Evolutionary conservation across 768 basidiomycete species (phyloP).

Genomic region (Scleroderma bovista): DNA sequence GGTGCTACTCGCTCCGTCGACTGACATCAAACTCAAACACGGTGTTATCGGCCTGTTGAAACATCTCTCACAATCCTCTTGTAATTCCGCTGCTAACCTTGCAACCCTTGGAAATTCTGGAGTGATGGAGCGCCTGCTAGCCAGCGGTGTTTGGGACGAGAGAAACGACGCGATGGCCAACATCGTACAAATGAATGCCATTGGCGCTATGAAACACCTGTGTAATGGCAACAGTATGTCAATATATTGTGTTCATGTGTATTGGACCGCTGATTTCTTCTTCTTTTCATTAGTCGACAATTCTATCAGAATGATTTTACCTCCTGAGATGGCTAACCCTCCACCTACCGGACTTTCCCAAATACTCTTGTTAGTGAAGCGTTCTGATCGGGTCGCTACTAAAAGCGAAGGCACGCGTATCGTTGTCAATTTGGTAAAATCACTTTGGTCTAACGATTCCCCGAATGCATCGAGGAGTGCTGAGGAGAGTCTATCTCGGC

Average conservation of each 20-base stretch:
- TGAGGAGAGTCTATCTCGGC: slow-evolving; percentile 35
- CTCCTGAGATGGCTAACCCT: slow-evolving; percentile 26
- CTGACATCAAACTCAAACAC: slow-evolving; percentile 83
- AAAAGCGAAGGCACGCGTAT: slow-evolving; percentile 90
- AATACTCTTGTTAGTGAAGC: slow-evolving; percentile 67
- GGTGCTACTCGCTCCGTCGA: slow-evolving; percentile 45
- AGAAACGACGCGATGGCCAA: slow-evolving; percentile 76
- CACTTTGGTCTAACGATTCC: slow-evolving; percentile 59
- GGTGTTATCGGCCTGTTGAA: slow-evolving; percentile 83
- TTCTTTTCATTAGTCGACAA: slow-evolving; percentile 36
- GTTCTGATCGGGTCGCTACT: slow-evolving; percentile 76
- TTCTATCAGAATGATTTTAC: slow-evolving; percentile 46
- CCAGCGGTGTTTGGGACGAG: slow-evolving; percentile 64
- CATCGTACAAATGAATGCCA: slow-evolving; percentile 80
- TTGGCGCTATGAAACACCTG: slow-evolving; percentile 86
- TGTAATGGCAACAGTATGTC: slow-evolving; percentile 68
- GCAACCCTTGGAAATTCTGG: slow-evolving; percentile 52
- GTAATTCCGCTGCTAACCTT: slow-evolving; percentile 55
- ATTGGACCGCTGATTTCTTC: slow-evolving; percentile 16
- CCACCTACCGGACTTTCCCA: slow-evolving; percentile 53
- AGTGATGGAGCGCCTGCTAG: slow-evolving; percentile 55
- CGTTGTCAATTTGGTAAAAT: slow-evolving; percentile 79
- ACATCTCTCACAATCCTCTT: slow-evolving; percentile 70
- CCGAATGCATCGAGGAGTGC: slow-evolving; percentile 22
- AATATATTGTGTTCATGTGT: slow-evolving; percentile 17